Conservation (phyloP, 495 filamentous ascomycete species). For the Neurospora sp. region DNA sequence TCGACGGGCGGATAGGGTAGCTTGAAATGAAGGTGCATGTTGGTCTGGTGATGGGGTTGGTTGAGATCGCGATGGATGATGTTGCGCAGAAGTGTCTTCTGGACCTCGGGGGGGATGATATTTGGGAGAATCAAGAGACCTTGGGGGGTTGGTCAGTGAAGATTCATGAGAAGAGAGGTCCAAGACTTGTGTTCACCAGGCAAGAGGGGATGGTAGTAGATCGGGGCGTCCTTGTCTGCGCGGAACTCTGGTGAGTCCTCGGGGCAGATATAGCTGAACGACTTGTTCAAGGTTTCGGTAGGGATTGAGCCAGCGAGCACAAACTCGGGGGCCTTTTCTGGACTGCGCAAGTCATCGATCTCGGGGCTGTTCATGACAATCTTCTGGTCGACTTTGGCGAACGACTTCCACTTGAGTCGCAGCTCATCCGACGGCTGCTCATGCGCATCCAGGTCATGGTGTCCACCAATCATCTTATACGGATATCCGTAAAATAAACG, state of each 20-base stretch:
- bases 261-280: slow-evolving; percentile 26
- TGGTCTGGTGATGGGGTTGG: slow-evolving; percentile 65
- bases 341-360: slow-evolving; percentile 32
- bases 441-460: slow-evolving; percentile 52
- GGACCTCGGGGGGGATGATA: slow-evolving; percentile 56
- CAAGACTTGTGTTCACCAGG: slow-evolving; percentile 22
- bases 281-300: slow-evolving; percentile 20
- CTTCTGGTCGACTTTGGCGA: slow-evolving; percentile 31
- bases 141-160: slow-evolving; percentile 20
- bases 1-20: slow-evolving; percentile 51
- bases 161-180: background rate
- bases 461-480: slow-evolving; percentile 22
- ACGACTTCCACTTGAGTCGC: slow-evolving; percentile 51
- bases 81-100: slow-evolving; percentile 53
- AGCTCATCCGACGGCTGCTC: slow-evolving; percentile 58
- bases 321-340: slow-evolving; percentile 22
- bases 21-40: slow-evolving; percentile 73
- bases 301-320: slow-evolving; percentile 27
- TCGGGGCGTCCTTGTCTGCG: slow-evolving; percentile 19
- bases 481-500: too few species aligned
- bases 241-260: slow-evolving; percentile 5
- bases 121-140: slow-evolving; percentile 67
- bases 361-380: slow-evolving; percentile 25
- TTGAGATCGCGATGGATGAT: slow-evolving; percentile 76
- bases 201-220: slow-evolving; percentile 27